These are phyloP conservation scores for Rhizopogon roseolus DNA, from an alignment of 768 basidiomycete genomes.

Conservation along the genomic window DNA sequence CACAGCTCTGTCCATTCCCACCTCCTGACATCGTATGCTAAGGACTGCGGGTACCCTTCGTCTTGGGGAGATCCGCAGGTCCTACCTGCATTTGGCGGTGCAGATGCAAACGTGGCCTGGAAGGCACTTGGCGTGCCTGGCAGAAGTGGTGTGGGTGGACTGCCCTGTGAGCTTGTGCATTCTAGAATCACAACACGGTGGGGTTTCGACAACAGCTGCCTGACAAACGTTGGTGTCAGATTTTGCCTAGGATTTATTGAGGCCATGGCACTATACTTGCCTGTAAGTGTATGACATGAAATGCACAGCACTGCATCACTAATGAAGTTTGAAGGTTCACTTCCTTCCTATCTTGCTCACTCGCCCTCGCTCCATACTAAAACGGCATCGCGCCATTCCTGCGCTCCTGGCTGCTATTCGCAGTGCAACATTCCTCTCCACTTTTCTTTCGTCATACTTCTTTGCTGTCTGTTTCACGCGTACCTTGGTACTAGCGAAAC, in stretches of 20 bases:
- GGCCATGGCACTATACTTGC: slow-evolving; percentile 63
- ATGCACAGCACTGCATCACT: neutral
- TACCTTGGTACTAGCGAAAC: slow-evolving; percentile 56
- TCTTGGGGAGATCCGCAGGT: slow-evolving; percentile 58
- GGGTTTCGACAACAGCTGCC: slow-evolving; percentile 52
- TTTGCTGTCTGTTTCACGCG: slow-evolving; percentile 65
- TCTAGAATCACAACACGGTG: slow-evolving; percentile 42
- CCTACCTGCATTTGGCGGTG: slow-evolving; percentile 62
- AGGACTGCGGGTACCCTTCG: slow-evolving; percentile 52
- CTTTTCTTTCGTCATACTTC: slow-evolving; percentile 71
- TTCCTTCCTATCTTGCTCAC: slow-evolving; percentile 62
- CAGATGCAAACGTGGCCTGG: slow-evolving; percentile 50
- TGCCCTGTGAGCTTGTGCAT: slow-evolving; percentile 77
- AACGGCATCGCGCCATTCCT: slow-evolving; percentile 33
- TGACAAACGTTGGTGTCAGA: slow-evolving; percentile 51
- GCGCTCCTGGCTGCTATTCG: slow-evolving; percentile 49
- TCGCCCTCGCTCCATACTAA: slow-evolving; percentile 48
- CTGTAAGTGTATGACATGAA: slow-evolving; percentile 41
- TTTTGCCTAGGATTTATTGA: slow-evolving; percentile 54
- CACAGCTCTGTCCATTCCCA: slow-evolving; percentile 34
- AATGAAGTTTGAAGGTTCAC: slow-evolving; percentile 48
- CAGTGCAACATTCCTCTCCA: slow-evolving; percentile 67
- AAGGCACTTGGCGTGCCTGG: slow-evolving; percentile 46
- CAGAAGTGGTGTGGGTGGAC: slow-evolving; percentile 55
- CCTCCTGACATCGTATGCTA: slow-evolving; percentile 42